Conservation (phyloP, 2,329 filamentous ascomycete species). For the Lasiodiplodia theobromae region DNA sequence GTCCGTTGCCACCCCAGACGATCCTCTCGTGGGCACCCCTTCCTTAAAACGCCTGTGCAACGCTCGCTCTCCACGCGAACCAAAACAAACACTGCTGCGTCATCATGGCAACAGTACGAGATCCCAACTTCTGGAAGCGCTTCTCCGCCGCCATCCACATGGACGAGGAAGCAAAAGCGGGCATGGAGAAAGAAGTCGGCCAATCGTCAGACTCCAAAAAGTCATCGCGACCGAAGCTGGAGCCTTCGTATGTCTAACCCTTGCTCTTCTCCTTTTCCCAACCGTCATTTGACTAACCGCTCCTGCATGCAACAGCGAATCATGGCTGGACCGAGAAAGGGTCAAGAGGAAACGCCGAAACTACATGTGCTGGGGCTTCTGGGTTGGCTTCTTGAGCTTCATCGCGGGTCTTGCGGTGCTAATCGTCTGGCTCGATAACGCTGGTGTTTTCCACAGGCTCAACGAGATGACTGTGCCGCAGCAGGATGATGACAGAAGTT, state of each 20-base stretch:
- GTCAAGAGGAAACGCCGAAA: conserved; percentile 56
- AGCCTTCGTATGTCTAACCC: conserved; percentile 49
- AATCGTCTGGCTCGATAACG: conserved; percentile 52
- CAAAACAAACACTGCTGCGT: neutral
- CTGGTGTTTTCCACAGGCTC: conserved; percentile 32
- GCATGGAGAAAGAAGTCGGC: conserved; percentile 22
- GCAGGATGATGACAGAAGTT: neutral
- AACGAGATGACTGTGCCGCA: conserved; percentile 10
- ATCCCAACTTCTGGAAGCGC: conserved; percentile 67
- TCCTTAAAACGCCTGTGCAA: neutral
- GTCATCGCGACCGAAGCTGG: conserved; percentile 35
- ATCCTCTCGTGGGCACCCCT: neutral
- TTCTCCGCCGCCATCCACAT: conserved; percentile 65
- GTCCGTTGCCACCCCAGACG: neutral
- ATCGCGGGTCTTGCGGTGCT: conserved; percentile 55
- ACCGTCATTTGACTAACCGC: neutral
- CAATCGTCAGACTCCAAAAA: conserved; percentile 29
- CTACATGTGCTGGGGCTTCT: conserved; percentile 58
- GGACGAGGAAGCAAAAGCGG: conserved; percentile 54
- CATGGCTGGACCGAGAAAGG: conserved; percentile 61
- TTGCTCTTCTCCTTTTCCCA: neutral
- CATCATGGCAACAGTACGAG: conserved; percentile 60
- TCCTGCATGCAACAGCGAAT: conserved; percentile 49
- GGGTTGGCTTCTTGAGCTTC: conserved; percentile 54
- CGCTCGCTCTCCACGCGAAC: neutral